Conservation (phyloP, 805 yeast species). For the Saccharomyces mikatae region DNA sequence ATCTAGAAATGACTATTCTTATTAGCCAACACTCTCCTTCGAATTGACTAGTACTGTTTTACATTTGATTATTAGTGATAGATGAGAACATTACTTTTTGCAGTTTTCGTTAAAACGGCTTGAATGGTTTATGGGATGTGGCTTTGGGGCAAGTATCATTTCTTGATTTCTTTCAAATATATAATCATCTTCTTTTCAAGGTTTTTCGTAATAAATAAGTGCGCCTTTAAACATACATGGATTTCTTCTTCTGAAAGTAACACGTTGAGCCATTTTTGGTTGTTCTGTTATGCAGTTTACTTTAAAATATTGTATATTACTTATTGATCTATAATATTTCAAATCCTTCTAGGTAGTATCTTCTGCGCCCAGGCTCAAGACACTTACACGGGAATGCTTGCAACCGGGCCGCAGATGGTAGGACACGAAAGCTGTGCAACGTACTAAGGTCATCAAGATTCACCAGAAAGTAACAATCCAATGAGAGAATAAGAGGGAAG, state of each 20-base stretch:
- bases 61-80: no score
- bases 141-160: neutral
- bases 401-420: neutral
- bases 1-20: no score
- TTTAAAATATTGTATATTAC: neutral
- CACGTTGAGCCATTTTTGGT: constrained; percentile 94
- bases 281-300: constrained; percentile 4
- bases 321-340: neutral
- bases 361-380: neutral
- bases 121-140: neutral
- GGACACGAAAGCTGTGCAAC: neutral
- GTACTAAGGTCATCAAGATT: neutral
- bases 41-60: neutral
- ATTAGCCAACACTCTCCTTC: neutral
- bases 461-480: neutral
- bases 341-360: neutral
- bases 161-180: neutral
- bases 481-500: neutral
- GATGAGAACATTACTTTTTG: no score
- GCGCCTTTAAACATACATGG: constrained; percentile 67
- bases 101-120: no score
- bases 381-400: neutral
- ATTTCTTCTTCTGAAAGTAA: constrained; percentile 97
- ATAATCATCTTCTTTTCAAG: neutral
- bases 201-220: neutral